Evolutionary conservation across 2,329 filamentous ascomycete species (phyloP).

Genomic region (Emmonsia crescens): DNA sequence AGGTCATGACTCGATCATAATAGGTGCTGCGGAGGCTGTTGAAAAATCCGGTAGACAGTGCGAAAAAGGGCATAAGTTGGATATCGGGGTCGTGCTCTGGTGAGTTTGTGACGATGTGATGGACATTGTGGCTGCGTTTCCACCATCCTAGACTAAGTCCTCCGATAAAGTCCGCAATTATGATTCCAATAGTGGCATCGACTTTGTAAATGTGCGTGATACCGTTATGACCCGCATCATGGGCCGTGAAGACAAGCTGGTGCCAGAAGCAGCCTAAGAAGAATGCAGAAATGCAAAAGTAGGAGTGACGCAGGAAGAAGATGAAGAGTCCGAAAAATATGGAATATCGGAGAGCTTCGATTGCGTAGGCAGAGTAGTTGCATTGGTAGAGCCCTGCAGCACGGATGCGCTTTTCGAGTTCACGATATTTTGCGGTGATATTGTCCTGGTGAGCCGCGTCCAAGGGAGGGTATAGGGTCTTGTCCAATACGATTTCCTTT

Average conservation of each 20-base stretch:
- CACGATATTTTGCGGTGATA: conserved; percentile 70
- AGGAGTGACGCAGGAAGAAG: conserved; percentile 48
- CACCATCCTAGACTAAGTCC: conserved; percentile 90
- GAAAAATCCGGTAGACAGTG: conserved; percentile 70
- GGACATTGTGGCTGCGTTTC: conserved; percentile 93
- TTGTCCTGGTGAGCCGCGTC: conserved; percentile 61
- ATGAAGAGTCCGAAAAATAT: conserved; percentile 56
- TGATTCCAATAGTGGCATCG: conserved; percentile 76
- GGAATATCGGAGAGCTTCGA: conserved; percentile 62
- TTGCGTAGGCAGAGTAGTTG: conserved; percentile 67
- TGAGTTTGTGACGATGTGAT: conserved; percentile 93
- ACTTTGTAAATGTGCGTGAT: conserved; percentile 82
- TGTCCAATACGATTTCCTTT: conserved; percentile 63
- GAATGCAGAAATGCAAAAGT: conserved; percentile 59
- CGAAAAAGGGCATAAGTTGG: conserved; percentile 79
- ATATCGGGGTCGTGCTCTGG: conserved; percentile 96
- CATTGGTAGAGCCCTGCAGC: conserved; percentile 71
- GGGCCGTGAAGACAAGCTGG: conserved; percentile 83
- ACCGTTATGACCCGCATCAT: conserved; percentile 93
- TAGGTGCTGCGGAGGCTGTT: conserved; percentile 64
- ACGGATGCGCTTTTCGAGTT: conserved; percentile 59
- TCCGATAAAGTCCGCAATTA: conserved; percentile 80
- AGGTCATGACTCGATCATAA: conserved; percentile 69
- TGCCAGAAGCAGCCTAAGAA: conserved; percentile 84
- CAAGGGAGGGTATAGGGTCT: conserved; percentile 66